phyloP scores from a whole-genome alignment of 176 grass and related monocot genomes.

The Aegilops sharonensis region DNA sequence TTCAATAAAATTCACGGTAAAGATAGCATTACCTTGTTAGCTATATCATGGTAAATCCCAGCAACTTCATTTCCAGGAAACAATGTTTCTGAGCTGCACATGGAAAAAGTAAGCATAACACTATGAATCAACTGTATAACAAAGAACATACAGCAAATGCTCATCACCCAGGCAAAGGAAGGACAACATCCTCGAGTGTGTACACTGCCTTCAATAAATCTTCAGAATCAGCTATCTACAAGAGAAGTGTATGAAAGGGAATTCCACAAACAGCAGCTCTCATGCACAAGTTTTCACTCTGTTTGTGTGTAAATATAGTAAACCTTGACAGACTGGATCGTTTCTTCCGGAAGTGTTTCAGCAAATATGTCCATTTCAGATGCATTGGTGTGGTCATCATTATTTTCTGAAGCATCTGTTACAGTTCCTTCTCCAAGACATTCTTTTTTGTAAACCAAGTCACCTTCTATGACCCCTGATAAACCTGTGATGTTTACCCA shows the following conservation, averaged over 20 bases:
- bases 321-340: slow-evolving; percentile 79
- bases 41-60: slow-evolving; percentile 81
- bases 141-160: slow-evolving; percentile 23
- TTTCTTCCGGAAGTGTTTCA: slow-evolving; percentile 69
- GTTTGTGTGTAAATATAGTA: slow-evolving; percentile 23
- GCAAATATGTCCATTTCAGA: slow-evolving; percentile 43
- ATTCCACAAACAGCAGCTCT: slow-evolving; percentile 3
- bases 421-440: slow-evolving; percentile 35
- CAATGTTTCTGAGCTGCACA: slow-evolving; percentile 80
- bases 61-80: slow-evolving; percentile 88
- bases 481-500: slow-evolving; percentile 53
- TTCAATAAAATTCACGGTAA: neutral
- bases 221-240: slow-evolving; percentile 72
- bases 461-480: slow-evolving; percentile 76
- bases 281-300: neutral
- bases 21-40: slow-evolving; percentile 53
- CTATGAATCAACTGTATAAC: neutral
- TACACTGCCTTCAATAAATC: slow-evolving; percentile 76
- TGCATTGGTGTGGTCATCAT: slow-evolving; percentile 39
- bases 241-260: slow-evolving; percentile 30
- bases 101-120: slow-evolving; percentile 17
- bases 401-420: slow-evolving; percentile 37
- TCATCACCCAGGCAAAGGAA: slow-evolving; percentile 95
- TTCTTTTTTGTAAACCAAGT: slow-evolving; percentile 77
- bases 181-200: slow-evolving; percentile 87